Conservation (phyloP, 2,329 filamentous ascomycete species). For the Penicillium polonicum region DNA sequence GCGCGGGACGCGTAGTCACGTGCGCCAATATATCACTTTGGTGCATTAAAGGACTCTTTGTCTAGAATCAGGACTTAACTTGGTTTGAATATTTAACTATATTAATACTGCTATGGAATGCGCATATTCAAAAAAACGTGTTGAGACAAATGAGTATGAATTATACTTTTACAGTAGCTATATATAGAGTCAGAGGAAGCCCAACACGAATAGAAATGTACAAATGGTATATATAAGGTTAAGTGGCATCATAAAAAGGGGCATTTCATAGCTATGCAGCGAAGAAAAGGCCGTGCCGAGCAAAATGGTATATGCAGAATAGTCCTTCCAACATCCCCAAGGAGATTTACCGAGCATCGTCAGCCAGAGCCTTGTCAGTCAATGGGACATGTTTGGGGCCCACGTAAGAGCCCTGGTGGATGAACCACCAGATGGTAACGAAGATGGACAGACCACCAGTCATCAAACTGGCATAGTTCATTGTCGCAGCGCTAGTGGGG, state of each 20-base stretch:
- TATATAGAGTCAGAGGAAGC: slow-evolving; percentile 1
- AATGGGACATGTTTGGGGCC: slow-evolving; percentile 39
- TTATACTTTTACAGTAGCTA: slow-evolving; percentile 11
- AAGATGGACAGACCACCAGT: slow-evolving; percentile 54
- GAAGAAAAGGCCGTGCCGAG: slow-evolving; percentile 12
- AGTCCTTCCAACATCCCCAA: slow-evolving; percentile 1
- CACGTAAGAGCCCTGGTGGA: slow-evolving; percentile 35
- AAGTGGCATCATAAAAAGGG: slow-evolving; percentile 13
- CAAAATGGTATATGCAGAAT: slow-evolving; percentile 20
- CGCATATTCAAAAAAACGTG: too few relatives aligned
- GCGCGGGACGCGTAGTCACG: slow-evolving; percentile 24
- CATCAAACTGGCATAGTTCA: slow-evolving; percentile 57
- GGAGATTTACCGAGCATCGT: slow-evolving; percentile 30
- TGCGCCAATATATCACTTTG: background rate
- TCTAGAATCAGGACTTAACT: background rate
- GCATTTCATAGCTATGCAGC: slow-evolving; percentile 13
- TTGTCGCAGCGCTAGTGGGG: slow-evolving; percentile 47
- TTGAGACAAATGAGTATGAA: background rate
- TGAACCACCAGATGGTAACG: slow-evolving; percentile 48
- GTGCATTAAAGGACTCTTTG: background rate
- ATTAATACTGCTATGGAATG: too few relatives aligned
- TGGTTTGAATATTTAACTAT: background rate
- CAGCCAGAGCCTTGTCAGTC: slow-evolving; percentile 33
- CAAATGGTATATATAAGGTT: slow-evolving; percentile 12
- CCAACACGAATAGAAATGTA: slow-evolving; percentile 14